Conservation (phyloP, 345 rosid genomes). For the Citrus mangshanensis region DNA sequence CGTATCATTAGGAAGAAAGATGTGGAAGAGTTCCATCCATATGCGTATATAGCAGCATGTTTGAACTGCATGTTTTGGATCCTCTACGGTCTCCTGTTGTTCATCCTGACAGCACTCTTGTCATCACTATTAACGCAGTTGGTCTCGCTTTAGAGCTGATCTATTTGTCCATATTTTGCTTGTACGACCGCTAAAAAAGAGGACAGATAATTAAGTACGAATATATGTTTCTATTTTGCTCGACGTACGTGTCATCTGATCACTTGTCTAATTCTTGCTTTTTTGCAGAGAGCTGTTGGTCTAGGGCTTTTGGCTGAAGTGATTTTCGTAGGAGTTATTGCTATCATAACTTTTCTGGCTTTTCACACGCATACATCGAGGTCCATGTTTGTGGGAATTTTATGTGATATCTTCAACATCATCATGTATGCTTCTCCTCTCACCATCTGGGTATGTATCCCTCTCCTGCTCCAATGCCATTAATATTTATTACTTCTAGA, state of each 20-base stretch:
- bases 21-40: slow-evolving; percentile 39
- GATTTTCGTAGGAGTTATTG: slow-evolving; percentile 6
- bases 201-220: background rate
- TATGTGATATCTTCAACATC: slow-evolving; percentile 35
- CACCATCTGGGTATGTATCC: background rate
- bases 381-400: slow-evolving; percentile 20
- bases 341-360: background rate
- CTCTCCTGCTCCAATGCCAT: too few species aligned
- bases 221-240: too few species aligned
- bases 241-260: too few species aligned
- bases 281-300: slow-evolving; percentile 1
- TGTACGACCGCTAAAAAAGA: background rate
- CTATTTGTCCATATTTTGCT: slow-evolving; percentile 25
- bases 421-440: slow-evolving; percentile 41
- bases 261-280: too few species aligned
- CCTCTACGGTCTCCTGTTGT: slow-evolving; percentile 37
- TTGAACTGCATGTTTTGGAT: slow-evolving; percentile 42
- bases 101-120: slow-evolving; percentile 34
- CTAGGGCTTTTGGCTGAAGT: slow-evolving; percentile 17
- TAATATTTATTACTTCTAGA: too few species aligned
- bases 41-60: slow-evolving; percentile 35
- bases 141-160: slow-evolving; percentile 31
- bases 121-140: slow-evolving; percentile 34
- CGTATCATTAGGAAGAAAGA: slow-evolving; percentile 33
- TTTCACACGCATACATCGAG: slow-evolving; percentile 18